phyloP scores from a whole-genome alignment of 2,329 filamentous ascomycete genomes.

The Xylariales sp. region DNA sequence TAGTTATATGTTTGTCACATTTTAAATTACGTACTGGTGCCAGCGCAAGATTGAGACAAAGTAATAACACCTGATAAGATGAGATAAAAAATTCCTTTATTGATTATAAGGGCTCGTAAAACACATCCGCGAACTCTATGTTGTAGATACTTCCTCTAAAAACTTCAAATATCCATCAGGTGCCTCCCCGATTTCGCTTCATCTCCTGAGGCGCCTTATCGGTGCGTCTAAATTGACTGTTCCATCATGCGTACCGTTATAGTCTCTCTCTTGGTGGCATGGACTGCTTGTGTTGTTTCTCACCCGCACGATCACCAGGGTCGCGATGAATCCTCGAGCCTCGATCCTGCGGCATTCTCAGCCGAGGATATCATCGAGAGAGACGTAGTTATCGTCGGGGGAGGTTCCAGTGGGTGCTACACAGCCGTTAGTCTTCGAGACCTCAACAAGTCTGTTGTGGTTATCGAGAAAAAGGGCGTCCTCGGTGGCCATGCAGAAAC shows the following conservation, averaged over 20 bases:
- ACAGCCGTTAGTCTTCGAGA: slow-evolving; percentile 50
- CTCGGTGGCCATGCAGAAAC: slow-evolving; percentile 46
- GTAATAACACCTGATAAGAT: too few species aligned
- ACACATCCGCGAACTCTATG: too few species aligned
- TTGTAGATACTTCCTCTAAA: too few species aligned
- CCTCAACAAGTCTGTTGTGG: slow-evolving; percentile 47
- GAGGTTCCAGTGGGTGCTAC: slow-evolving; percentile 51
- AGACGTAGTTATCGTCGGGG: slow-evolving; percentile 52
- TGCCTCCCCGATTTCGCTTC: too few species aligned
- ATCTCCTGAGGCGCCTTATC: too few species aligned
- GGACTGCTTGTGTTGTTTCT: background rate
- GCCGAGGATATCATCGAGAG: slow-evolving; percentile 26
- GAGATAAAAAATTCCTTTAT: too few species aligned
- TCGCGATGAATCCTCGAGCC: background rate
- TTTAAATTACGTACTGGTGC: too few species aligned
- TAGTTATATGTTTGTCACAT: too few species aligned
- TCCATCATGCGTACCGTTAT: background rate
- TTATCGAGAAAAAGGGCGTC: slow-evolving; percentile 50
- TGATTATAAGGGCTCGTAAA: too few species aligned
- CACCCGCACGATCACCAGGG: background rate
- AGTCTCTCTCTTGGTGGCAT: background rate
- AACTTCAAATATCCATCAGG: too few species aligned
- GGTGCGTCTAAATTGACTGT: background rate
- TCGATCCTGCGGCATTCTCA: background rate
- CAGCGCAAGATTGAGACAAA: too few species aligned